phyloP scores from a whole-genome alignment of 1,284 basidiomycete species.

The Heterobasidion irregulare region DNA sequence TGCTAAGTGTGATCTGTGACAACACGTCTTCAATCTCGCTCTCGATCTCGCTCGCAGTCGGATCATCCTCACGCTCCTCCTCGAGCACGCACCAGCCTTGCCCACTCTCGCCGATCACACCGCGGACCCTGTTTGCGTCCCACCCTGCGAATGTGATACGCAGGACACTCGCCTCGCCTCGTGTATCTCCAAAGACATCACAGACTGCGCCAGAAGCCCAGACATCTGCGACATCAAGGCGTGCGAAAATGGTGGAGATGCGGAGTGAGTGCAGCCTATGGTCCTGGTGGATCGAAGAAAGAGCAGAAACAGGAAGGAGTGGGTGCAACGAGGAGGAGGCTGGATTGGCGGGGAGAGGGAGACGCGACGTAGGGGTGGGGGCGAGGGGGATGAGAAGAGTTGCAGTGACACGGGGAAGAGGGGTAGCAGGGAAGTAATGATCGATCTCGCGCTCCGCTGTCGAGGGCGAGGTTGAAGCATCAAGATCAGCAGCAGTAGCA shows the following conservation, averaged over 20 bases:
- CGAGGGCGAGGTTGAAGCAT: background rate
- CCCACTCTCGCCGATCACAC: slow-evolving; percentile 59
- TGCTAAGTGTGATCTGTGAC: slow-evolving; percentile 16
- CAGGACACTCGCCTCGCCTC: slow-evolving; percentile 46
- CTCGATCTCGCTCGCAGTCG: slow-evolving; percentile 17
- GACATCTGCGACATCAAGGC: slow-evolving; percentile 55
- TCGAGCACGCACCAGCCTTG: slow-evolving; percentile 66
- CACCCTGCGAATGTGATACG: slow-evolving; percentile 65
- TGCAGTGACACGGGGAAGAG: slow-evolving; percentile 42
- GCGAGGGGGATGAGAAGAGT: slow-evolving; percentile 66
- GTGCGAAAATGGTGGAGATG: slow-evolving; percentile 59
- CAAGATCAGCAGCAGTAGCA: slow-evolving; percentile 2
- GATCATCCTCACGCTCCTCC: slow-evolving; percentile 36
- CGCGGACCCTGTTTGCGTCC: slow-evolving; percentile 49
- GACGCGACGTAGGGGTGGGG: slow-evolving; percentile 54
- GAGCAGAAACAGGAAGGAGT: slow-evolving; percentile 46
- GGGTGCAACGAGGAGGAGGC: slow-evolving; percentile 20
- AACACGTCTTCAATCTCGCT: slow-evolving; percentile 20
- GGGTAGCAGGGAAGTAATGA: slow-evolving; percentile 45
- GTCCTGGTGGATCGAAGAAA: slow-evolving; percentile 41
- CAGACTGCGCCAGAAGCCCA: slow-evolving; percentile 55
- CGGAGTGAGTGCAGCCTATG: slow-evolving; percentile 51
- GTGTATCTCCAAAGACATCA: slow-evolving; percentile 44
- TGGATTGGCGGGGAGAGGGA: slow-evolving; percentile 41
- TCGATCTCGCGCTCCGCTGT: slow-evolving; percentile 37